Evolutionary conservation across 495 filamentous ascomycete species (phyloP).

Genomic region (Neurospora tetraspora): DNA sequence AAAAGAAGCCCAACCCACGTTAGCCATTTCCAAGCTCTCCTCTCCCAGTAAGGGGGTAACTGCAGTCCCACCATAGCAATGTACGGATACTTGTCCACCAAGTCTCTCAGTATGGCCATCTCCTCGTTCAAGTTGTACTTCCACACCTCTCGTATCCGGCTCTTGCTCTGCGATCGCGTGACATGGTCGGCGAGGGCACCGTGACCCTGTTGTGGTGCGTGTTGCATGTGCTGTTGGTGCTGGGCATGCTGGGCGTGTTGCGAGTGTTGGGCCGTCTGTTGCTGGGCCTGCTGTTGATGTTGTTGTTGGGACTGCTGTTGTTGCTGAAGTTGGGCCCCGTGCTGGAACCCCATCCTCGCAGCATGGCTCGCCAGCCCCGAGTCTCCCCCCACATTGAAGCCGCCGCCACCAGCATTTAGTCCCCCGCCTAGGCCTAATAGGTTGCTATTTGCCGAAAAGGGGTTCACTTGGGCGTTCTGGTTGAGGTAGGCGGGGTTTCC

Average conservation of each 20-base stretch:
- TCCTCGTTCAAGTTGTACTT: slow-evolving; percentile 82
- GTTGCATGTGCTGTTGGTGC: slow-evolving; percentile 19
- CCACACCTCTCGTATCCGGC: slow-evolving; percentile 92
- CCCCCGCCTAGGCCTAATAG: slow-evolving; percentile 49
- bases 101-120: slow-evolving; percentile 64
- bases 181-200: slow-evolving; percentile 35
- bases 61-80: slow-evolving; percentile 74
- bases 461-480: slow-evolving; percentile 56
- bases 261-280: slow-evolving; percentile 43
- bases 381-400: slow-evolving; percentile 54
- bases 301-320: slow-evolving; percentile 30
- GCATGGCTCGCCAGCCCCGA: slow-evolving; percentile 84
- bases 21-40: slow-evolving; percentile 8
- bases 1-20: slow-evolving; percentile 4
- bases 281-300: slow-evolving; percentile 28
- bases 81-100: slow-evolving; percentile 86
- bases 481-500: slow-evolving; percentile 38
- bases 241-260: slow-evolving; percentile 24
- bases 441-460: slow-evolving; percentile 51
- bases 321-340: slow-evolving; percentile 65
- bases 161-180: slow-evolving; percentile 41
- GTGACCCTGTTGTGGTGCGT: slow-evolving; percentile 43
- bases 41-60: background rate
- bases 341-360: slow-evolving; percentile 75
- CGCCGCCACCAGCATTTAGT: slow-evolving; percentile 28